Evolutionary conservation across 1,139 yeast species (phyloP), one percentile per base, ranked within the genome.

Genomic region (Entelexis sorbosivorans): DNA sequence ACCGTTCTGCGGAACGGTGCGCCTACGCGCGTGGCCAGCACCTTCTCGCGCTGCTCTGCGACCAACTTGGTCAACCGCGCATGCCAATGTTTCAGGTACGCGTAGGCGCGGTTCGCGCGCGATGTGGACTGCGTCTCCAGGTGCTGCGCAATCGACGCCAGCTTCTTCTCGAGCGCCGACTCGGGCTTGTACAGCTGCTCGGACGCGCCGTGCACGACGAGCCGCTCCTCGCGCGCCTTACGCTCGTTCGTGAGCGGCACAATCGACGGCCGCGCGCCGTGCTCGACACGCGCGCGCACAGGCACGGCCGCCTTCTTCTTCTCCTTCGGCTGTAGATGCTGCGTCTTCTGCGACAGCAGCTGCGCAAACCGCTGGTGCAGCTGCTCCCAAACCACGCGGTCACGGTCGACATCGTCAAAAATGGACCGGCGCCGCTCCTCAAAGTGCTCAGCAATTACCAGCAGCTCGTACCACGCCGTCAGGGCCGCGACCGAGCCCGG

Each of bases 401-500:
- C 59, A 22, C 51, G 35, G 17, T 66, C 67, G 19, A 65, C 63
- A 49, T 71, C 73, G 19, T 58, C 56, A 56, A 59, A 71, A 22
- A 70, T 66, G 17, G 60, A 47, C n/a, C 54, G 55, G 26, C 74
- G 60, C 29, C 74, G 61, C 14, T 55, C 59, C 14, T 60, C 58
- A 42, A 61, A 61, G 48, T 59, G 59, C 31, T 60, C 56, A 5
- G 70, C 61, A 46, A 71, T 66, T 36, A 52, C 54, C 19, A 58
- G 58, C 20, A 70, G 64, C 52, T 70, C 74, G 46, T 66, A 65
- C 60, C 68, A 70, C 1, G 74, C 74, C 35, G 64, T 59, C 24
- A 66, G 58, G 33, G 62, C 60, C n/a, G 81, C 76, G 54, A 85
- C 74, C 10, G 50, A 33, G 13, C 45, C 49, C 38, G 76, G 78